Evolutionary conservation across 2,329 filamentous ascomycete genomes (phyloP), one percentile per base, ranked within the genome.

Genomic region (Hypoxylon sp.): DNA sequence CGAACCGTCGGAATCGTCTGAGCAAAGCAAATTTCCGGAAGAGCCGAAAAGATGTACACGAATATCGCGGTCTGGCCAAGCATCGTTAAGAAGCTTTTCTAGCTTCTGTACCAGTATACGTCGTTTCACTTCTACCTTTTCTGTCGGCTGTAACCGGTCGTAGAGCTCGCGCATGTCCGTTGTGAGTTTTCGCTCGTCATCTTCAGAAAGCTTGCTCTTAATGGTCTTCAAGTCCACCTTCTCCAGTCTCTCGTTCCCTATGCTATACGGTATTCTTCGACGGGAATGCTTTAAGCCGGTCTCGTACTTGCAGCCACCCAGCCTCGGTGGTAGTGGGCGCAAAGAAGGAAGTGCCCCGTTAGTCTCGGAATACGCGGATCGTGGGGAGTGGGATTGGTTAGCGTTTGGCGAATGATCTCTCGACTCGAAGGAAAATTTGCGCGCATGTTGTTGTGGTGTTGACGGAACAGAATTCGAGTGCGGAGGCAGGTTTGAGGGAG

Each of bases 21-120:
- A 97, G 80, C 94, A 98, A 62, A 99, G 84, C 79, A 96, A 83
- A 80, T 99, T 99, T 52, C 96, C 96, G 3, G 96, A 98, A 4
- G 96, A 98, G n/a, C 96, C 96, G 86, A 99, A 99, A 15, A 98
- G 89, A 79, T 96, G 91, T 37, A 98, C 96, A 72, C 88, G 90
- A 76, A 98, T 98, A 68, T 97, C 88, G 75, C 93, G 91, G 0
- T 92, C 93, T 0, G 96, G 96, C 93, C 95, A 99, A 77, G 97
- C 90, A 6, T 92, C 88, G 75, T 97, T 96, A 78, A 99, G 89
- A 44, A 98, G 88, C 72, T 87, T 91, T 80, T 97, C 92, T 75
- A 99, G 82, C 82, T 98, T 99, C 72, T 86, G 84, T n/a, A 98
- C 89, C 74, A 99, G 88, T 75, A 88, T 89, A 71, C 87, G 85